Evolutionary conservation across 345 rosid genomes (phyloP), one percentile per base, ranked within the genome.

Genomic region (Odontarrhena argentea): DNA sequence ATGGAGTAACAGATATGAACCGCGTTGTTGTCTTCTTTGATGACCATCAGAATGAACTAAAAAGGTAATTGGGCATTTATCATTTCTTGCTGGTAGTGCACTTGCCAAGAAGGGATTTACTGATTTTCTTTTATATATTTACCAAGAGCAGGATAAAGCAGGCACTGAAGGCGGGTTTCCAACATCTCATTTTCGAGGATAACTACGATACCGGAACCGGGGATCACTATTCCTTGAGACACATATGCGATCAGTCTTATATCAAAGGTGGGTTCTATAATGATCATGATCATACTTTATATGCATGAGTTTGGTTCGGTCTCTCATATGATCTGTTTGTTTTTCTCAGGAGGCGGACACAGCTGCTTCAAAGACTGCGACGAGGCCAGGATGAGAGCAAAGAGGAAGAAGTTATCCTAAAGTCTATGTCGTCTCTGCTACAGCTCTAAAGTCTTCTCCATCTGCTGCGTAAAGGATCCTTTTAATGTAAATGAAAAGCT

Each of bases 151-250:
- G 99, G 78, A 65, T 91, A 67, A 87, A 86, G 65, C 90, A 91
- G 76, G 97, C 99, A 40, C 41, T 85, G 65, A 78, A 85, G 49
- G 87, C 86, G 46, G 97, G 99, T 43, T 95, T 95, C 77, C 83
- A 44, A 37, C 91, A 95, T 84, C 93, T 95, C 75, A 77, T 95
- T 63, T 95, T 95, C 55, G 99, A 95, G 80, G 99, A 95, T 73
- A 95, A 95, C 70, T 95, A 91, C 60, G 99, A 95, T 73, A 95
- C 99, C n/a, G 99, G 99, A 67, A 95, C 96, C 2, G 97, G 97
- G 36, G 99, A 95, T 71, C 97, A 91, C 83, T 95, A 95, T 73
- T 95, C 99, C 18, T 70, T 95, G 72, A 83, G 99, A 76, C 97
- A 95, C 78, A 95, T 91, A 75, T 95, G 99, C 30, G 99, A 95